phyloP scores from a whole-genome alignment of 805 yeast genomes.

The Saccharomycopsis selenospora region DNA sequence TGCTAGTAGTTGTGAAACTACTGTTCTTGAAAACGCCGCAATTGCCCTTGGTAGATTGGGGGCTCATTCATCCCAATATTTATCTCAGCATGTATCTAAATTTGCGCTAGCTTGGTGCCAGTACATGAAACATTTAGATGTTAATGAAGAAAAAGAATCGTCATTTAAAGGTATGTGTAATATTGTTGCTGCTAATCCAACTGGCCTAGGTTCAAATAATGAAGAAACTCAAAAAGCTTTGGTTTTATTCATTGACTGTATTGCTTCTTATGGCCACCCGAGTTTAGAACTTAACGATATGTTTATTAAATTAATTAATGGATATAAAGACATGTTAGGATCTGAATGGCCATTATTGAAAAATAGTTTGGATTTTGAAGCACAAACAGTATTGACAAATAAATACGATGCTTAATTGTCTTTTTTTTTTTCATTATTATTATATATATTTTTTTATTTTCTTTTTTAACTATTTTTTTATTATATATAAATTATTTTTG shows the following conservation, averaged over 20 bases:
- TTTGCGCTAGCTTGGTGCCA: constrained; percentile 65
- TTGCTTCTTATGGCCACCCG: constrained; percentile 49
- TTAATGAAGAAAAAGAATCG: constrained; percentile 82
- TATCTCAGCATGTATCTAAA: constrained; percentile 51
- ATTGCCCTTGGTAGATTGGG: constrained; percentile 88
- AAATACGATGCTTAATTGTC: not conserved
- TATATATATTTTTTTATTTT: too few species aligned
- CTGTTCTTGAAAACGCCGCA: constrained; percentile 80
- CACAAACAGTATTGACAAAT: constrained; percentile 22
- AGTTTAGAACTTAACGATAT: constrained; percentile 36
- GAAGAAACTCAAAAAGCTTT: constrained; percentile 40
- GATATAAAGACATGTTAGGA: constrained; percentile 44
- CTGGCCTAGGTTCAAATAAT: constrained; percentile 39
- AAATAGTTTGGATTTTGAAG: constrained; percentile 22
- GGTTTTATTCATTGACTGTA: constrained; percentile 49
- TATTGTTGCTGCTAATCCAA: constrained; percentile 59
- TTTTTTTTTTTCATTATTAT: too few species aligned
- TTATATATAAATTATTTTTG: too few species aligned
- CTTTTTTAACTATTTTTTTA: too few species aligned
- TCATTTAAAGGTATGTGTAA: constrained; percentile 80
- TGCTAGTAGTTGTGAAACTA: constrained; percentile 45
- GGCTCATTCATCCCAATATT: constrained; percentile 46
- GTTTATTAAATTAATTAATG: constrained; percentile 39
- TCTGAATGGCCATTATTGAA: constrained; percentile 28
- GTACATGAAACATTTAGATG: constrained; percentile 58